Evolutionary conservation across 768 basidiomycete genomes (phyloP), one percentile per base, ranked within the genome.

Genomic region (Trametes sanguinea): DNA sequence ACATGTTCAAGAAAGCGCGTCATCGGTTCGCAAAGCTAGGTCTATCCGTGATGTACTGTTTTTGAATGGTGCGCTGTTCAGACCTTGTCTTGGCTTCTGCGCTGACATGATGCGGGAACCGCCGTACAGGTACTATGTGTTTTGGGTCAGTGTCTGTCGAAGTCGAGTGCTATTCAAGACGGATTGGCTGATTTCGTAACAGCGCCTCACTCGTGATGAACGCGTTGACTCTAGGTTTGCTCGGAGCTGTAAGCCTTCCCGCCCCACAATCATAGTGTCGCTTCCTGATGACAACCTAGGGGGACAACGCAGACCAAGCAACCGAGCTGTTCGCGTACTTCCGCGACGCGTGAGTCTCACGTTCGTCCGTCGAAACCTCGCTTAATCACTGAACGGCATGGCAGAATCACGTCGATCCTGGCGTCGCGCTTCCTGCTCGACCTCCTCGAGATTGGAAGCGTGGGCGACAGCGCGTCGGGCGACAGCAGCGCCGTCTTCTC

Each of bases 391-490:
- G 7, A n/a, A 14, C 14, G 1, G 4, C 2, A 39, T n/a, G 6
- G 4, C 22, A 60, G 59, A 2, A 27, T 54, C 17, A 54, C 44
- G 33, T 53, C 52, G 3, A 47, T 60, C 5, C 13, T 60, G 2
- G 43, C 47, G 17, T 60, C 59, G 4, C 59, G 51, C 44, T 54
- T 60, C 35, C 45, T 60, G 8, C 51, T 60, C 0, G 44, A 47
- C 13, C 22, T 53, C 33, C 17, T 56, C 17, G 45, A 53, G 48
- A 4, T 27, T 7, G 27, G 17, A 1, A 46, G 11, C 11, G 22
- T 10, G 6, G 22, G 27, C 22, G 45, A 46, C 6, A 3, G 27
- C 4, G 8, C 22, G 45, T 10, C 10, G 6, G 17, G 6, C 6
- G 11, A 27, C 14, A 27, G 17, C 45, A 8, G 22, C 22, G 45